Evolutionary conservation across 495 filamentous ascomycete genomes (phyloP).

Genomic region (Penicillium daleae): DNA sequence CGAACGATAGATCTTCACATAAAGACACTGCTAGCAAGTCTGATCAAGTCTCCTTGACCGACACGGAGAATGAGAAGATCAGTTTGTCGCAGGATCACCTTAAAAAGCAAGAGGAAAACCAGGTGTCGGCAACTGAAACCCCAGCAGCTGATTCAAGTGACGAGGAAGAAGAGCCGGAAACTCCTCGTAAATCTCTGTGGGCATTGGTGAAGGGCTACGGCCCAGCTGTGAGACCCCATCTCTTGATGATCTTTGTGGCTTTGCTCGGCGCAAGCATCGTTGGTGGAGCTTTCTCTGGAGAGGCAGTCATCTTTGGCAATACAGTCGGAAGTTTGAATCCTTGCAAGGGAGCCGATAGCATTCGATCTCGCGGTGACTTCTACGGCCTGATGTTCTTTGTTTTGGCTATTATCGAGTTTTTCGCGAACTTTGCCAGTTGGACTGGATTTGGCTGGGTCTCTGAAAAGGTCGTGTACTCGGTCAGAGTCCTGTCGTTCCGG

Average conservation of each 20-base stretch:
- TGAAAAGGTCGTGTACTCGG: conserved; percentile 55
- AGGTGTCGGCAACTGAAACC: conserved; percentile 22
- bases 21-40: conserved; percentile 31
- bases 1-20: conserved; percentile 25
- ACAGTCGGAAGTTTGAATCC: conserved; percentile 50
- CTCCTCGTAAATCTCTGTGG: conserved; percentile 39
- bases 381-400: conserved; percentile 60
- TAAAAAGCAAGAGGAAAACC: conserved; percentile 23
- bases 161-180: conserved; percentile 36
- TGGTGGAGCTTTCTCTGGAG: conserved; percentile 52
- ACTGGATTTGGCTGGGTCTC: conserved; percentile 55
- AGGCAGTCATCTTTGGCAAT: conserved; percentile 59
- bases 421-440: conserved; percentile 55
- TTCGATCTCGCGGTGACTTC: conserved; percentile 48
- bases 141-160: conserved; percentile 17
- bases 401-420: conserved; percentile 56
- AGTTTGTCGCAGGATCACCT: conserved; percentile 20
- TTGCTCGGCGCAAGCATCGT: conserved; percentile 46
- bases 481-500: conserved; percentile 54
- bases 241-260: conserved; percentile 41
- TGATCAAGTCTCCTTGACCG: conserved; percentile 30
- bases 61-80: conserved; percentile 28
- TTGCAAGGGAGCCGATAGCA: conserved; percentile 42
- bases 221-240: conserved; percentile 41
- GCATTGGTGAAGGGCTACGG: conserved; percentile 35